Conservation (phyloP, 768 basidiomycete genomes). For the Russula lepida region DNA sequence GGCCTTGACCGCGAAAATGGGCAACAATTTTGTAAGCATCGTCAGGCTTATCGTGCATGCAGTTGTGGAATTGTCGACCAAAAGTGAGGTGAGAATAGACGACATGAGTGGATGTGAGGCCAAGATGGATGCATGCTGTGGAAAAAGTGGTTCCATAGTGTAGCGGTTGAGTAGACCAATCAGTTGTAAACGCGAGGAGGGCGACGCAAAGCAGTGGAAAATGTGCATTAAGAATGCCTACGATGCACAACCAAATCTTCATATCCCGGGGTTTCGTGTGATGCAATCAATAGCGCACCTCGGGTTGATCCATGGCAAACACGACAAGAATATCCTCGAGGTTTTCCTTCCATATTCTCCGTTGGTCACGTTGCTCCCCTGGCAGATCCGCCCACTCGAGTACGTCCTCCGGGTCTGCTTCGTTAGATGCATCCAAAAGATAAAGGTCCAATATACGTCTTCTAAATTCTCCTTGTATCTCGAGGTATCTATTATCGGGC, state of each 20-base stretch:
- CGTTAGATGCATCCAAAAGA: slow-evolving; percentile 68
- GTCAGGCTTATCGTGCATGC: slow-evolving; percentile 55
- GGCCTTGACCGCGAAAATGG: slow-evolving; percentile 60
- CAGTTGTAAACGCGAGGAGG: slow-evolving; percentile 61
- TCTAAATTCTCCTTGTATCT: slow-evolving; percentile 57
- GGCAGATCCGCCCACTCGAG: slow-evolving; percentile 68
- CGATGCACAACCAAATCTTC: not conserved
- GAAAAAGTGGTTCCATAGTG: slow-evolving; percentile 47
- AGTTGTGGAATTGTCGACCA: slow-evolving; percentile 70
- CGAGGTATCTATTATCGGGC: slow-evolving; percentile 35
- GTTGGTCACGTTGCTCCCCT: slow-evolving; percentile 49
- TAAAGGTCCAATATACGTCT: slow-evolving; percentile 65
- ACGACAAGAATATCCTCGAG: slow-evolving; percentile 66
- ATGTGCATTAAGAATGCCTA: slow-evolving; percentile 69
- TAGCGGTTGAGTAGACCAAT: slow-evolving; percentile 57
- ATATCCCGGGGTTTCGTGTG: not conserved
- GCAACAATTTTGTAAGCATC: slow-evolving; percentile 62
- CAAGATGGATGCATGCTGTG: slow-evolving; percentile 39
- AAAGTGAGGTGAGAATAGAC: slow-evolving; percentile 56
- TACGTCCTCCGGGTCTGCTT: slow-evolving; percentile 62
- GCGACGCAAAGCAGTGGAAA: slow-evolving; percentile 48
- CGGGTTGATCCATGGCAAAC: slow-evolving; percentile 52
- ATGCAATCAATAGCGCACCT: slow-evolving; percentile 40
- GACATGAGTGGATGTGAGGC: slow-evolving; percentile 55
- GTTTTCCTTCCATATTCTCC: slow-evolving; percentile 66